These are phyloP conservation scores for Brassica juncea DNA, from an alignment of 345 rosid species.

Conservation along the genomic window DNA sequence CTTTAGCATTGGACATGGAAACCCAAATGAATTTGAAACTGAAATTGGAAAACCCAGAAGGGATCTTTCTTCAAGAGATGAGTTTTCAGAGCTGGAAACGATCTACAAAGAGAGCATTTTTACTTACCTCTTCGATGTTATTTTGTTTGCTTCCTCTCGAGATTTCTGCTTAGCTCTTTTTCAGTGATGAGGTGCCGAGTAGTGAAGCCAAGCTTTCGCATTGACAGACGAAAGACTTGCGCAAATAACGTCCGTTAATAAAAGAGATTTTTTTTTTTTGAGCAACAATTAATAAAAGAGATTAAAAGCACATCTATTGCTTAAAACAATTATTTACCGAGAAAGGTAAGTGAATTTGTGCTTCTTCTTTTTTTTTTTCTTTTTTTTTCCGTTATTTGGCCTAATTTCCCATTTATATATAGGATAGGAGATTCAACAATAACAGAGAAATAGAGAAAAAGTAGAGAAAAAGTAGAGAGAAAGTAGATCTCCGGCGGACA, in stretches of 20 bases:
- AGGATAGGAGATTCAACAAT: too few species aligned
- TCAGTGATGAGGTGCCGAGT: constrained; percentile 2
- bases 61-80: not conserved
- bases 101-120: not conserved
- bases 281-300: not conserved
- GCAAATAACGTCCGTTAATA: not conserved
- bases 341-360: too few species aligned
- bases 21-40: not conserved
- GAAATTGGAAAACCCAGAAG: not conserved
- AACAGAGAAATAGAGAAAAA: too few species aligned
- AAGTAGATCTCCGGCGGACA: too few species aligned
- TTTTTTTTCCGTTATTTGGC: too few species aligned
- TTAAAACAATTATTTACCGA: too few species aligned
- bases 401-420: too few species aligned
- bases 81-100: not conserved
- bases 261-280: too few species aligned
- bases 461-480: too few species aligned
- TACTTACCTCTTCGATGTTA: not conserved
- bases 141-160: not conserved
- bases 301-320: too few species aligned
- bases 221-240: not conserved
- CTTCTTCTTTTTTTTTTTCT: too few species aligned
- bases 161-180: not conserved
- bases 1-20: constrained; percentile 4
- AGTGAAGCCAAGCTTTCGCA: not conserved